Evolutionary conservation across 2,329 filamentous ascomycete genomes (phyloP).

Genomic region (Trichoderma koningiopsis): DNA sequence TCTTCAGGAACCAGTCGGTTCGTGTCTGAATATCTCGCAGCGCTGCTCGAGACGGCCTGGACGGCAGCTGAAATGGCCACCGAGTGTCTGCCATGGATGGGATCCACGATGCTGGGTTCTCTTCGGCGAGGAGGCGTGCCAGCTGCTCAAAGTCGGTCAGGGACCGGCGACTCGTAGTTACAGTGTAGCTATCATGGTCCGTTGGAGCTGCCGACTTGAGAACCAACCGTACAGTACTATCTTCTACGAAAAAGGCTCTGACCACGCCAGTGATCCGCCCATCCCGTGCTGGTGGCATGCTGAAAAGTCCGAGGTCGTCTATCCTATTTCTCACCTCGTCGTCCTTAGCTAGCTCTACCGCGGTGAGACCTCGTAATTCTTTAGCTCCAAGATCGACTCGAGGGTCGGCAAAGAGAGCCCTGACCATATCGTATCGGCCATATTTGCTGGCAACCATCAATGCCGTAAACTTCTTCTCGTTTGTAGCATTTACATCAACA

Average conservation of each 20-base stretch:
- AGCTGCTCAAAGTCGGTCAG: conserved; percentile 90
- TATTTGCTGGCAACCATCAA: conserved; percentile 99
- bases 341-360: conserved; percentile 95
- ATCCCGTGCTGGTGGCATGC: conserved; percentile 69
- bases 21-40: conserved; percentile 84
- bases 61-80: conserved; percentile 90
- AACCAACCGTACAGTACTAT: conserved; percentile 88
- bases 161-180: conserved; percentile 90
- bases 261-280: conserved; percentile 90
- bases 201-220: conserved; percentile 91
- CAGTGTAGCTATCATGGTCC: conserved; percentile 80
- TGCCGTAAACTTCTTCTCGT: conserved; percentile 92
- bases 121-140: conserved; percentile 76
- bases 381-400: conserved; percentile 82
- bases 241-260: conserved; percentile 94
- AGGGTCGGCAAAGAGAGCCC: conserved; percentile 82
- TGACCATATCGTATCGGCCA: conserved; percentile 89
- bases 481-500: conserved; percentile 92
- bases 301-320: conserved; percentile 87
- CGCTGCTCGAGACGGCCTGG: conserved; percentile 83
- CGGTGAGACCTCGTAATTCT: conserved; percentile 85
- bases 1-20: conserved; percentile 85
- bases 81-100: conserved; percentile 76
- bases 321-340: conserved; percentile 96
- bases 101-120: conserved; percentile 95